Conservation (phyloP, 2,329 filamentous ascomycete genomes). For the Claviceps sp. region DNA sequence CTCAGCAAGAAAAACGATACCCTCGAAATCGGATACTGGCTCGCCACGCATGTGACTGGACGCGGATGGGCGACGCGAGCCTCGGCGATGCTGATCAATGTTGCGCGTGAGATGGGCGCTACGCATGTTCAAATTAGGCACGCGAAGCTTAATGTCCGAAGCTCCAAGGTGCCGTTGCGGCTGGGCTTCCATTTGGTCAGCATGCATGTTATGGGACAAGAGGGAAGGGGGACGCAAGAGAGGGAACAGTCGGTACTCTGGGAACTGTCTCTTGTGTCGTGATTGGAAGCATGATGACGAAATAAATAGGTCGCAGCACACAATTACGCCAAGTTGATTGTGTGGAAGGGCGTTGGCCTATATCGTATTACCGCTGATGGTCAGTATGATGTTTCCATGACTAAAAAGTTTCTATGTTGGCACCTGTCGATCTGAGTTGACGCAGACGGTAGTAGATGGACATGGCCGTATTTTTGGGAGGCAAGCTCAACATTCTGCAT, state of each 20-base stretch:
- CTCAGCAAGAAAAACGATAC: neutral
- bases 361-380: neutral
- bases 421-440: too few species aligned
- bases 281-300: neutral
- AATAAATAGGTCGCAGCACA: neutral
- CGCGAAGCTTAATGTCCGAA: conserved; percentile 6
- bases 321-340: neutral
- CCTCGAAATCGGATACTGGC: conserved; percentile 11
- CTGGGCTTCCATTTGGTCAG: conserved; percentile 6
- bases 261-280: neutral
- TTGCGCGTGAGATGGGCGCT: conserved; percentile 8
- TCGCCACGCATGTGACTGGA: conserved; percentile 8
- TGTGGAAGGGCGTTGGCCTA: neutral
- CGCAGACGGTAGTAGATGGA: too few species aligned
- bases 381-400: neutral
- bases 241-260: neutral
- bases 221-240: neutral
- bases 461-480: too few species aligned
- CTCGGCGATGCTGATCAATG: conserved; percentile 4
- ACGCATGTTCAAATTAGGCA: conserved; percentile 9
- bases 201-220: neutral
- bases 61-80: conserved; percentile 9
- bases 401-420: neutral
- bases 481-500: too few species aligned
- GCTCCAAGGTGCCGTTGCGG: conserved; percentile 5